Percentiles rank a stretch among this genome's conserved stretches.
Conservation (phyloP, 1,284 basidiomycete genomes). For the Caloboletus firmus region DNA sequence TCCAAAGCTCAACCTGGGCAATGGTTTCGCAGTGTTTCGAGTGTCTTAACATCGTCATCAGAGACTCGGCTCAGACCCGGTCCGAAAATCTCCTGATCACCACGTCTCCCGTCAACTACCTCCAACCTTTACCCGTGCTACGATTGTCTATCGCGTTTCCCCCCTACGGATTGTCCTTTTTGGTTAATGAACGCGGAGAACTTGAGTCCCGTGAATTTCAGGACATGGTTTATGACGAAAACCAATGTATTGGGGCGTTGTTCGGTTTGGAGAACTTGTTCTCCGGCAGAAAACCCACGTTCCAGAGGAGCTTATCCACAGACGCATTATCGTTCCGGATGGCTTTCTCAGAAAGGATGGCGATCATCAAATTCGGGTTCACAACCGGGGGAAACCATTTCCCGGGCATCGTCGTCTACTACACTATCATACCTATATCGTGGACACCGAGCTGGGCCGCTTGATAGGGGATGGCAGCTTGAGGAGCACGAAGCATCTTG, state of each 20-base stretch:
- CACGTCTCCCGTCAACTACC: neutral
- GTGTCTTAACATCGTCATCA: neutral
- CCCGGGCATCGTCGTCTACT: too few relatives aligned
- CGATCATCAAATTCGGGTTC: neutral
- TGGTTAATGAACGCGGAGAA: slow-evolving; percentile 13
- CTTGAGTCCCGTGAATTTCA: neutral
- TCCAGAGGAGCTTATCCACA: too few relatives aligned
- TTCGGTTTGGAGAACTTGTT: slow-evolving; percentile 27
- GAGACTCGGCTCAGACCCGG: too few relatives aligned
- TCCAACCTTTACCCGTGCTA: neutral
- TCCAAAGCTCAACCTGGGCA: slow-evolving; percentile 1
- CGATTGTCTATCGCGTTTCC: slow-evolving; percentile 42
- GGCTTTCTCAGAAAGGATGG: slow-evolving; percentile 16
- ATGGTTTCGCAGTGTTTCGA: neutral
- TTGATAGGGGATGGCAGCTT: slow-evolving; percentile 36
- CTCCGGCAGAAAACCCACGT: neutral
- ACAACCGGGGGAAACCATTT: too few relatives aligned
- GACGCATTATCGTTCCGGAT: slow-evolving; percentile 35
- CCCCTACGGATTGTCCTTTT: slow-evolving; percentile 28
- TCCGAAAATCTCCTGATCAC: neutral
- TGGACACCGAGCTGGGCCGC: slow-evolving; percentile 41
- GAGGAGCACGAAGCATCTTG: slow-evolving; percentile 36
- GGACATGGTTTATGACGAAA: too few relatives aligned
- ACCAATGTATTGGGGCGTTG: too few relatives aligned
- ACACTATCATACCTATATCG: slow-evolving; percentile 33